Conservation (phyloP, 495 filamentous ascomycete genomes). For the Penicillium maclennaniae region DNA sequence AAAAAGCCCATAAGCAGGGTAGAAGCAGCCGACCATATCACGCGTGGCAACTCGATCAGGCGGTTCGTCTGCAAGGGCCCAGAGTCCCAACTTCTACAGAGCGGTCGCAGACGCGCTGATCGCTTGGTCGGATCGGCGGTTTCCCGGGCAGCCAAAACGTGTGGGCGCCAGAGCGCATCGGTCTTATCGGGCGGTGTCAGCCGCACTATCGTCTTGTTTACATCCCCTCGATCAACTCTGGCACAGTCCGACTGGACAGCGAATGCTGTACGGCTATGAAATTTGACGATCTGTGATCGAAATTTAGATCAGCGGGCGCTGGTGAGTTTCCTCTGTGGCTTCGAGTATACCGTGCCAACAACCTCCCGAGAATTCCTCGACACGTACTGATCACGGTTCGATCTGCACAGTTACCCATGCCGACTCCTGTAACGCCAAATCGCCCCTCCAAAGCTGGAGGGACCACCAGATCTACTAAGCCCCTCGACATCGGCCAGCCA, state of each 20-base stretch:
- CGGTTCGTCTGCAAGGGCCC: neutral
- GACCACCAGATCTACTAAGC: constrained; percentile 34
- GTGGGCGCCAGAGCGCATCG: neutral
- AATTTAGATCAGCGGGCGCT: constrained; percentile 5
- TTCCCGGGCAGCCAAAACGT: constrained; percentile 27
- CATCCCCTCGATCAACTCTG: constrained; percentile 8
- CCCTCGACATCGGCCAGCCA: constrained; percentile 50
- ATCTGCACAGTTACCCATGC: constrained; percentile 39
- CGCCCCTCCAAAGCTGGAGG: constrained; percentile 41
- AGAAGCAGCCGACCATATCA: constrained; percentile 4
- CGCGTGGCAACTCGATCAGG: constrained; percentile 7
- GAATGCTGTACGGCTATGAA: constrained; percentile 13
- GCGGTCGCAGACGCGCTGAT: constrained; percentile 4
- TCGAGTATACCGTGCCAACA: constrained; percentile 13
- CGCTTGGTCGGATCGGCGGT: constrained; percentile 15
- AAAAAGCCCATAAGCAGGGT: neutral
- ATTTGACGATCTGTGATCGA: neutral
- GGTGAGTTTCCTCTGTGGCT: constrained; percentile 4
- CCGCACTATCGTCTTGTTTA: constrained; percentile 18
- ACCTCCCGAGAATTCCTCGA: constrained; percentile 12
- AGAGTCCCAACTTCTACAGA: neutral
- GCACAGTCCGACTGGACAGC: constrained; percentile 7
- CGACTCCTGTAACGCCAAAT: constrained; percentile 39
- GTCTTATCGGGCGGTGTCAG: constrained; percentile 16
- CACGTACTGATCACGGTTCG: neutral